phyloP scores from a whole-genome alignment of 2,329 filamentous ascomycete genomes.

The Talaromyces sp. region DNA sequence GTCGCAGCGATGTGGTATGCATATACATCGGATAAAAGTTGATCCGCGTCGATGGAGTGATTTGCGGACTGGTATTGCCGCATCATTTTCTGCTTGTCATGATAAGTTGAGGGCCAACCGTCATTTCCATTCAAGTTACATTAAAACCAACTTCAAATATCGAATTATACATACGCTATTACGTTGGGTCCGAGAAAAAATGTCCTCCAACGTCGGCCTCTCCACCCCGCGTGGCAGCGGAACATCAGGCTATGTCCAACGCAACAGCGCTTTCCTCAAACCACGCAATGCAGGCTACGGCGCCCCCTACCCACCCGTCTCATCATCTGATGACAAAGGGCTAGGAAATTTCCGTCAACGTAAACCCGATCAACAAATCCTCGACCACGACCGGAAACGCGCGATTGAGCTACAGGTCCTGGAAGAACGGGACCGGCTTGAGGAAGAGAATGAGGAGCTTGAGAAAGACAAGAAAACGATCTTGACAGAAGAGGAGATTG shows the following conservation, averaged over 20 bases:
- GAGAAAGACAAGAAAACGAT: constrained; percentile 73
- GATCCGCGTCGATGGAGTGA: not conserved
- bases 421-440: constrained; percentile 82
- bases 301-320: constrained; percentile 64
- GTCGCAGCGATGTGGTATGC: too few species aligned
- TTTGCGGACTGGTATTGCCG: not conserved
- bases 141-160: too few species aligned
- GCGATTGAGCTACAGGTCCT: constrained; percentile 92
- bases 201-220: constrained; percentile 97
- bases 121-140: not conserved
- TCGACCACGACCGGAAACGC: constrained; percentile 89
- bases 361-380: constrained; percentile 84
- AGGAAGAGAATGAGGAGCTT: constrained; percentile 68
- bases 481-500: constrained; percentile 82
- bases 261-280: constrained; percentile 83
- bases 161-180: too few species aligned
- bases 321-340: constrained; percentile 20
- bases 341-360: constrained; percentile 61
- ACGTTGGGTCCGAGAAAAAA: constrained; percentile 36
- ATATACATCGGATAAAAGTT: not conserved
- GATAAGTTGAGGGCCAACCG: not conserved
- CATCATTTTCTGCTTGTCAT: not conserved
- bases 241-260: constrained; percentile 95
- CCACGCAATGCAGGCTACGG: constrained; percentile 68
- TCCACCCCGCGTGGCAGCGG: constrained; percentile 90